Evolutionary conservation across 2,329 filamentous ascomycete genomes (phyloP), one percentile per base, ranked within the genome.

Genomic region (Aspergillus persii): DNA sequence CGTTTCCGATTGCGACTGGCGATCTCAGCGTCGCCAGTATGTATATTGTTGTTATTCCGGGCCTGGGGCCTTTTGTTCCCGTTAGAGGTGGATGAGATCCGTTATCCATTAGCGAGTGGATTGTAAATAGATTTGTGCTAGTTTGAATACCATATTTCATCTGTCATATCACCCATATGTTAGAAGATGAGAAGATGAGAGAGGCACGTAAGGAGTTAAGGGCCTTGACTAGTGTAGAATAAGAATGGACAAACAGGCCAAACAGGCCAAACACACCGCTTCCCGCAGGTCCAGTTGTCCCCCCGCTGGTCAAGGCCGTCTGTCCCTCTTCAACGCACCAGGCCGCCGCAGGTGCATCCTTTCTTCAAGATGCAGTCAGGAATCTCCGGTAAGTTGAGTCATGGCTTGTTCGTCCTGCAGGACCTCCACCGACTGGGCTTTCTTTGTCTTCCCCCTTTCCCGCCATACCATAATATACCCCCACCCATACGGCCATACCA

Each of bases 281-380:
- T 66, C 66, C 64, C 62, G 18, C 18, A 23, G 18, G 18, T 23
- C 18, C 18, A 23, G 65, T 64, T 64, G 61, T 63, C 63, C 62
- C 62, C 51, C 41, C 50, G 18, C 18, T 23, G 18, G 18, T 23
- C 18, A 23, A 23, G 18, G 18, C 18, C 18, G 18, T 2, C 18
- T 2, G 2, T 23, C 33, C 51, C 56, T 56, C 44, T 39, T 48
- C 58, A 58, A 27, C 47, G 44, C 31, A 52, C 48, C 57, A 53
- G 49, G 9, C 58, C 7, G 57, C 61, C 57, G 56, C 57, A 63
- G 44, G 33, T 48, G 26, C 48, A 60, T 60, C 23, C 51, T 23
- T 23, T 23, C 18, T 56, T 51, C 61, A 76, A 64, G 33, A 81
- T 81, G 78, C 78, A 80, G 73, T 80, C 78, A n/a, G 78, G 78